phyloP scores from a whole-genome alignment of 345 rosid species.

The Salix koriyanagi region DNA sequence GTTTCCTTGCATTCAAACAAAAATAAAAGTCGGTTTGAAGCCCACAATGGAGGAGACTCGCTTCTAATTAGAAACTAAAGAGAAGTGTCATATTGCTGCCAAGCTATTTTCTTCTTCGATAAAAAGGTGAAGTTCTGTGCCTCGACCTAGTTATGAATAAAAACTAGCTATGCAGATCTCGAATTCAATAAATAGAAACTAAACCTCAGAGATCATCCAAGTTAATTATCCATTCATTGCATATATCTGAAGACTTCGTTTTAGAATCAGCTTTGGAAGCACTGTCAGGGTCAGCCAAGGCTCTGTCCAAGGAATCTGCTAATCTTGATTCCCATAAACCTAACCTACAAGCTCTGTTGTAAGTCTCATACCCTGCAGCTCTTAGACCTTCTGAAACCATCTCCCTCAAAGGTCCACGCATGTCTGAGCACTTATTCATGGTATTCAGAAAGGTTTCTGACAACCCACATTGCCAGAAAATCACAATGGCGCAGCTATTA shows the following conservation, averaged over 20 bases:
- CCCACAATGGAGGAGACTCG: too few relatives aligned
- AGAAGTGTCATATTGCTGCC: too few relatives aligned
- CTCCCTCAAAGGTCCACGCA: slow-evolving; percentile 47
- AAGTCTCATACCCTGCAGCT: slow-evolving; percentile 52
- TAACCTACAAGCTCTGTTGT: slow-evolving; percentile 56
- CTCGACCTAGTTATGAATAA: too few relatives aligned
- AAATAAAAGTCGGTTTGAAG: too few relatives aligned
- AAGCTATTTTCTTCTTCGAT: too few relatives aligned
- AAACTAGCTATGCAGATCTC: too few relatives aligned
- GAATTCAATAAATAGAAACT: too few relatives aligned
- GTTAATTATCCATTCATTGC: slow-evolving; percentile 53
- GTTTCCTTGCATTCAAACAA: too few relatives aligned
- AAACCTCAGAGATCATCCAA: slow-evolving; percentile 58
- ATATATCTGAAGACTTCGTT: slow-evolving; percentile 39
- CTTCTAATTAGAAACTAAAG: too few relatives aligned
- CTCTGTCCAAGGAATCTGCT: slow-evolving; percentile 58
- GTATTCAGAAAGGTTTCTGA: slow-evolving; percentile 41
- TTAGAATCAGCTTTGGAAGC: slow-evolving; percentile 23
- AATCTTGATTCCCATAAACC: slow-evolving; percentile 64
- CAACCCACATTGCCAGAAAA: slow-evolving; percentile 52
- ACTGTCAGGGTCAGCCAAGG: slow-evolving; percentile 30
- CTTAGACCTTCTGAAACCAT: slow-evolving; percentile 66
- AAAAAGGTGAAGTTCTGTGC: too few relatives aligned
- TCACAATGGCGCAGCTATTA: slow-evolving; percentile 66
- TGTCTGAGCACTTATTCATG: slow-evolving; percentile 37